Evolutionary conservation across 371 early-diverging fungal genomes (phyloP), one percentile per base, ranked within the genome.

Genomic region (Smittium culicis): DNA sequence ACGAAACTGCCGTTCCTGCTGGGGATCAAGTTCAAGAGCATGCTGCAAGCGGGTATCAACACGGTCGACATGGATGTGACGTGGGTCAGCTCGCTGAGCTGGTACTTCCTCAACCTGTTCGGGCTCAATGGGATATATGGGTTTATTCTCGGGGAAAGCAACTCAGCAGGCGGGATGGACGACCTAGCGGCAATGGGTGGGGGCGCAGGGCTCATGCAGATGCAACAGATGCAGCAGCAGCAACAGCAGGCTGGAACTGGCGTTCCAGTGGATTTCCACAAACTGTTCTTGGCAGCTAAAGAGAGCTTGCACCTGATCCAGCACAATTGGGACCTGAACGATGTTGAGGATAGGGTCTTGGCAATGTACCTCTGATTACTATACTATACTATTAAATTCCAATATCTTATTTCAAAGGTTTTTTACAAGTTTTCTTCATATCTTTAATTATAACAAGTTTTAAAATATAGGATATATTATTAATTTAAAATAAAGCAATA

Each of bases 61-160:
- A 96, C 98, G 0, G 80, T 85, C 27, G 92, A 96, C 75, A 94
- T 97, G 94, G 96, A 96, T 77, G 95, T 93, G 5, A 83, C 87
- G 32, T 97, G 96, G 96, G 98, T 97, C 1, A 94, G 94, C 8
- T 92, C 93, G 25, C 79, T 97, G 28, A 94, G 94, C 2, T 96
- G 96, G 96, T 97, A 97, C 81, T 97, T 97, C 75, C 76, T 97
- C 45, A 96, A 96, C 74, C 73, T 97, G 70, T 96, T 97, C 82
- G 98, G 98, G 71, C 83, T 97, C 35, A 86, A 88, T 65, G 87
- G 89, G 67, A 89, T 96, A 27, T 96, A 90, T 76, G 85, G 90
- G 35, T 82, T 96, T 33, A 84, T 97, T 68, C 78, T 97, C 17
- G 20, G 45, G 8, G 45, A 45, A 14, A 96, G 96, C 56, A 89